phyloP scores from a whole-genome alignment of 352 stramenopile genomes.

The Phytopythium aichiense region DNA sequence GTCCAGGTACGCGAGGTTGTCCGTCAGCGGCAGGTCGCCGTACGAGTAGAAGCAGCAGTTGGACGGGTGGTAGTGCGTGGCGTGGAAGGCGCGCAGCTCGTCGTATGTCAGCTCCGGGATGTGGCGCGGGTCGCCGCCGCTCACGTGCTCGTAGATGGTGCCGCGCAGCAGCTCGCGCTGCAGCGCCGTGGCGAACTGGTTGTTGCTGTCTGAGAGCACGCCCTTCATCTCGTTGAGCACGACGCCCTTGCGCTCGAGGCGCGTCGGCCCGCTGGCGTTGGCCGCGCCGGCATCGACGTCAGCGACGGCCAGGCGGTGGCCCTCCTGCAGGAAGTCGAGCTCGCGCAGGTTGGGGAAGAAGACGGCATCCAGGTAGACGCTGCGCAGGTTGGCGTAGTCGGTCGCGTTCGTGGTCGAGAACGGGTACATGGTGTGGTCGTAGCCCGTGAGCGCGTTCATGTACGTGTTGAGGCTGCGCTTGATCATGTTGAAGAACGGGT shows the following conservation, averaged over 20 bases:
- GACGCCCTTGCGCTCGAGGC: slow-evolving; percentile 89
- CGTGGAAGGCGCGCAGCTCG: slow-evolving; percentile 76
- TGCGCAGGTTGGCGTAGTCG: slow-evolving; percentile 97
- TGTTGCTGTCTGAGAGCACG: slow-evolving; percentile 94
- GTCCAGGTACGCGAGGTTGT: slow-evolving; percentile 76
- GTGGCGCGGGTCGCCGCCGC: slow-evolving; percentile 59
- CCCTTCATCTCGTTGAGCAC: slow-evolving; percentile 99
- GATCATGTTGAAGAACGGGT: slow-evolving; percentile 99
- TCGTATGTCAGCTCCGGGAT: slow-evolving; percentile 80
- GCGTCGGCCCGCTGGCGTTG: slow-evolving; percentile 12
- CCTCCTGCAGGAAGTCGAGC: slow-evolving; percentile 80
- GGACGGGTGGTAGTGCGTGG: slow-evolving; percentile 84
- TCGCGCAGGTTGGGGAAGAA: slow-evolving; percentile 92
- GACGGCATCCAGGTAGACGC: slow-evolving; percentile 97
- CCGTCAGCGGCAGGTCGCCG: slow-evolving; percentile 74
- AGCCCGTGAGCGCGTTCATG: slow-evolving; percentile 99
- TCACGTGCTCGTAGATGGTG: slow-evolving; percentile 82
- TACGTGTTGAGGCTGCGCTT: slow-evolving; percentile 98
- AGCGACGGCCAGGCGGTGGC: slow-evolving; percentile 65
- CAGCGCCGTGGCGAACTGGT: slow-evolving; percentile 86
- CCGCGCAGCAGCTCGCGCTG: slow-evolving; percentile 92
- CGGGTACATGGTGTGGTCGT: slow-evolving; percentile 98
- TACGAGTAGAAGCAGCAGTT: slow-evolving; percentile 91
- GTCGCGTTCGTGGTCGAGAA: slow-evolving; percentile 96
- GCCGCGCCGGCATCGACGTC: slow-evolving; percentile 19